phyloP scores from a whole-genome alignment of 2,329 filamentous ascomycete genomes.

The Talaromyces sp. region DNA sequence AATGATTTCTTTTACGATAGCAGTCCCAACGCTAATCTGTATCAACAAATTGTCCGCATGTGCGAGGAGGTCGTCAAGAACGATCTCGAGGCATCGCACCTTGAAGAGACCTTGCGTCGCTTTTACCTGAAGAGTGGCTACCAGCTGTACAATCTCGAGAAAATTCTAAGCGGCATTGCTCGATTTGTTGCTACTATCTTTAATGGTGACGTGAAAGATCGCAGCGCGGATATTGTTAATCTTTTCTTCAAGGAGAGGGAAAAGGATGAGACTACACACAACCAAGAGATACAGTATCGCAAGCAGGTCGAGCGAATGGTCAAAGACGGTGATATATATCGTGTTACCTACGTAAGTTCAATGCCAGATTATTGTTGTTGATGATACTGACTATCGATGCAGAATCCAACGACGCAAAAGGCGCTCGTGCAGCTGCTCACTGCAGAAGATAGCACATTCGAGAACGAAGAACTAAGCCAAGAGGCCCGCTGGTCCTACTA shows the following conservation, averaged over 20 bases:
- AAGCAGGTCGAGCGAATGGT: conserved; percentile 90
- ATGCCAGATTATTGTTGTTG: neutral
- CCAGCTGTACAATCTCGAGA: conserved; percentile 89
- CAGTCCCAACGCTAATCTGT: conserved; percentile 64
- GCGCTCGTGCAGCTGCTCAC: conserved; percentile 78
- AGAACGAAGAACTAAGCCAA: conserved; percentile 62
- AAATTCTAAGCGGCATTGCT: conserved; percentile 74
- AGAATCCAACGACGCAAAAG: conserved; percentile 63
- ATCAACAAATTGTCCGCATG: conserved; percentile 76
- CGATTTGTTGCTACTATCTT: conserved; percentile 79
- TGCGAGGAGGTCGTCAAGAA: conserved; percentile 81
- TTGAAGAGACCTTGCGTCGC: conserved; percentile 85
- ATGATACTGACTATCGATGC: neutral
- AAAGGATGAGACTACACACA: conserved; percentile 79
- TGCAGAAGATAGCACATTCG: conserved; percentile 73
- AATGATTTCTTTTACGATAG: conserved; percentile 69
- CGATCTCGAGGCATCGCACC: conserved; percentile 73
- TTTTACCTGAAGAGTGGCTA: conserved; percentile 90
- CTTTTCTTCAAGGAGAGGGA: conserved; percentile 78
- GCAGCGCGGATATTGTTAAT: conserved; percentile 83
- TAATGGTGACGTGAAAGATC: conserved; percentile 82
- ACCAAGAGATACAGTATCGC: conserved; percentile 81
- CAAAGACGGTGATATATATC: conserved; percentile 88
- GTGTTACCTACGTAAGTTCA: conserved; percentile 77
- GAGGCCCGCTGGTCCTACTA: conserved; percentile 85